phyloP scores from a whole-genome alignment of 2,329 filamentous ascomycete genomes.

The Pseudopithomyces chartarum region DNA sequence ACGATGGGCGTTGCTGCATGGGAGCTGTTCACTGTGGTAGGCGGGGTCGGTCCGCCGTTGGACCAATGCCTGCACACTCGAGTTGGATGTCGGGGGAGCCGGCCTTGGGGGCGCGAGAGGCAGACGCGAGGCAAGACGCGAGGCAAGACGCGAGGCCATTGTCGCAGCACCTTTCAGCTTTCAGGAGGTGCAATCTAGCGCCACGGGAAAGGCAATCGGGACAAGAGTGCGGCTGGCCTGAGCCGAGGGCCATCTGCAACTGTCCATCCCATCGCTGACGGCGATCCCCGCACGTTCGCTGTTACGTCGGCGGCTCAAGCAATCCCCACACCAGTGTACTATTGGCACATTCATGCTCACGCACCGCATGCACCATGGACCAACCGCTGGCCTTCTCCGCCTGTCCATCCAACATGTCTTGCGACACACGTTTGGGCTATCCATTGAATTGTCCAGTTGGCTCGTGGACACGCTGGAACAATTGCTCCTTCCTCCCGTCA shows the following conservation, averaged over 20 bases:
- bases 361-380: not conserved
- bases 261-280: not conserved
- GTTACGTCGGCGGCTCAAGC: slow-evolving; percentile 19
- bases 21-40: slow-evolving; percentile 11
- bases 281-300: slow-evolving; percentile 1
- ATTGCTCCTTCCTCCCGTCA: no score
- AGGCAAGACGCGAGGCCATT: not conserved
- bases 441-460: no score
- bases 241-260: slow-evolving; percentile 1
- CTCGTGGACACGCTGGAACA: no score
- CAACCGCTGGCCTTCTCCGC: no score
- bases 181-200: slow-evolving; percentile 11
- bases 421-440: no score
- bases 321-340: no score
- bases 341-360: not conserved
- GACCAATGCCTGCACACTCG: not conserved
- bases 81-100: not conserved
- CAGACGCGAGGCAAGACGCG: not conserved
- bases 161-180: not conserved
- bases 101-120: not conserved
- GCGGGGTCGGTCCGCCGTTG: slow-evolving; percentile 15
- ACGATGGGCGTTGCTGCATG: slow-evolving; percentile 14
- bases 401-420: no score
- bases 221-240: slow-evolving; percentile 7
- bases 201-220: slow-evolving; percentile 16